Evolutionary conservation across 1,284 basidiomycete species (phyloP).

Genomic region (Cutaneotrichosporon spelunceum): DNA sequence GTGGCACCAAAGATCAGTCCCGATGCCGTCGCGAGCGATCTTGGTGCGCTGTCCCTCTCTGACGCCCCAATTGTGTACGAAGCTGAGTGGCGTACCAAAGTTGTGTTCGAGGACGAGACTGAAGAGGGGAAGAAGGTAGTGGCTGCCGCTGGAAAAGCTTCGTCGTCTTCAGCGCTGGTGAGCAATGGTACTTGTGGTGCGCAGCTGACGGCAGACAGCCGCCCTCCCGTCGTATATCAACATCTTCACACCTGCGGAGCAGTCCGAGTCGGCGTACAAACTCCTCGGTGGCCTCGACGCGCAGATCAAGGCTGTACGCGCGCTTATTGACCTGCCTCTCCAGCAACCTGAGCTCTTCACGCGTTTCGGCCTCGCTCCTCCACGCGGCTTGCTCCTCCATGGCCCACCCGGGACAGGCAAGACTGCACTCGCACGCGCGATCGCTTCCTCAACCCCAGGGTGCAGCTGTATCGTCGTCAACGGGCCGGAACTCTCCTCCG

Average conservation of each 20-base stretch:
- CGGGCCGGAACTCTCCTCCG: slow-evolving; percentile 89
- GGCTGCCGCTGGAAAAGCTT: neutral
- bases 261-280: slow-evolving; percentile 53
- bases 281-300: slow-evolving; percentile 82
- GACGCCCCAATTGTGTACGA: slow-evolving; percentile 54
- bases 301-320: slow-evolving; percentile 84
- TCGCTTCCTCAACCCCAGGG: slow-evolving; percentile 69
- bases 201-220: slow-evolving; percentile 14
- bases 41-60: slow-evolving; percentile 49
- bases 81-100: slow-evolving; percentile 48
- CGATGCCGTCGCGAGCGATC: slow-evolving; percentile 12
- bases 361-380: slow-evolving; percentile 85
- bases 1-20: slow-evolving; percentile 23
- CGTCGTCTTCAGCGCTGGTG: neutral
- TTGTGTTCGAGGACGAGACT: slow-evolving; percentile 23
- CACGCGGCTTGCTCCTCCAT: slow-evolving; percentile 82
- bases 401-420: slow-evolving; percentile 94
- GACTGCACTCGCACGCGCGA: slow-evolving; percentile 85
- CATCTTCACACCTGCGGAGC: slow-evolving; percentile 42
- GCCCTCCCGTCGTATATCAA: slow-evolving; percentile 47
- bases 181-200: neutral
- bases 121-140: neutral
- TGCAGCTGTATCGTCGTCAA: slow-evolving; percentile 84
- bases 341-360: slow-evolving; percentile 83
- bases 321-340: slow-evolving; percentile 92